Conservation (phyloP, 2,329 filamentous ascomycete species). For the Colletotrichum abscissum region DNA sequence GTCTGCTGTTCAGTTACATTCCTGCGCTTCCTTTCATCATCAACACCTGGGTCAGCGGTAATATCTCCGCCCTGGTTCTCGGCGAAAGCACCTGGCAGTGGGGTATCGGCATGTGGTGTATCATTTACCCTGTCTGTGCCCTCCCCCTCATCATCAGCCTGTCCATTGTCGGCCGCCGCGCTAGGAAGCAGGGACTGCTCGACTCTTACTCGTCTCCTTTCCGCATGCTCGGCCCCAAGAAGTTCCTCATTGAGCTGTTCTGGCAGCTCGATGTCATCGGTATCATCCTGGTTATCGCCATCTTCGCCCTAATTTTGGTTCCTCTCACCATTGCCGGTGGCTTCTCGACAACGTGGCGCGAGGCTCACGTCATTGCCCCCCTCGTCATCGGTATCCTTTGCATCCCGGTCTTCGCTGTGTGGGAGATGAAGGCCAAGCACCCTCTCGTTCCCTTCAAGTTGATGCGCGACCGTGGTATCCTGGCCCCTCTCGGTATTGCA, state of each 20-base stretch:
- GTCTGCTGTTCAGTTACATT: constrained; percentile 74
- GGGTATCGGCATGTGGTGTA: constrained; percentile 74
- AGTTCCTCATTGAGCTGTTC: constrained; percentile 53
- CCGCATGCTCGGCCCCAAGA: constrained; percentile 44
- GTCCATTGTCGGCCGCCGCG: constrained; percentile 60
- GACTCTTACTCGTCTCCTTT: constrained; percentile 47
- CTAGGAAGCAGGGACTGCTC: constrained; percentile 61
- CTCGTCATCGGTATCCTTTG: constrained; percentile 58
- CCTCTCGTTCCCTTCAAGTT: constrained; percentile 70
- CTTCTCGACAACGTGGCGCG: constrained; percentile 49
- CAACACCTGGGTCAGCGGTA: constrained; percentile 74
- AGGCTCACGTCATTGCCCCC: constrained; percentile 54
- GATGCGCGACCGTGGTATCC: constrained; percentile 72
- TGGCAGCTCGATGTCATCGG: constrained; percentile 59
- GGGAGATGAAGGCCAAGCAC: constrained; percentile 59
- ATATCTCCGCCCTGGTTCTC: constrained; percentile 63
- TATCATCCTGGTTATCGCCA: constrained; percentile 57
- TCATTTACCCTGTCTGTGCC: constrained; percentile 67
- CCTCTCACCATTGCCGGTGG: constrained; percentile 60
- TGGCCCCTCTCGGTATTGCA: constrained; percentile 71
- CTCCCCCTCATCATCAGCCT: constrained; percentile 67
- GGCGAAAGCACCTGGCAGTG: constrained; percentile 65
- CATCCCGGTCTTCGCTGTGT: constrained; percentile 62
- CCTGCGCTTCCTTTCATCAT: constrained; percentile 70
- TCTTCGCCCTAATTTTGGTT: constrained; percentile 58